Evolutionary conservation across 805 yeast species (phyloP).

Genomic region (Zygotorulaspora sp.): DNA sequence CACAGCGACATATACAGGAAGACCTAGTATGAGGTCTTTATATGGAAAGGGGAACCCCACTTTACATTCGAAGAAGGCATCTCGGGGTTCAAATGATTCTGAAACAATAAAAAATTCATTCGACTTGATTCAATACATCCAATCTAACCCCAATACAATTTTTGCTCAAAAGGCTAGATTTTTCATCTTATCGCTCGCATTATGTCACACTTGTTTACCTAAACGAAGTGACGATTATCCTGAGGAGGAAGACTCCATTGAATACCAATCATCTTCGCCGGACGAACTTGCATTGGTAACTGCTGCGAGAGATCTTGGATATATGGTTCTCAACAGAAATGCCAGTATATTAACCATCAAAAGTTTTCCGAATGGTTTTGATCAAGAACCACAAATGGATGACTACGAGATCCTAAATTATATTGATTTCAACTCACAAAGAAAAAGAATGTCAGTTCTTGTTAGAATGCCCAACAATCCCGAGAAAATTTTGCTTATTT

Average conservation of each 20-base stretch:
- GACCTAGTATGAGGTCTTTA: slow-evolving; percentile 55
- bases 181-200: slow-evolving; percentile 73
- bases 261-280: slow-evolving; percentile 92
- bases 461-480: slow-evolving; percentile 62
- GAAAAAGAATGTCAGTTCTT: slow-evolving; percentile 93
- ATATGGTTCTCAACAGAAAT: slow-evolving; percentile 67
- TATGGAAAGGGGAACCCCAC: slow-evolving; percentile 10
- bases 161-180: slow-evolving; percentile 73
- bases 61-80: neutral
- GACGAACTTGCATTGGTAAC: slow-evolving; percentile 91
- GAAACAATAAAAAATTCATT: slow-evolving; percentile 50
- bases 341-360: slow-evolving; percentile 59
- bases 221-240: slow-evolving; percentile 36
- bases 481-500: slow-evolving; percentile 64
- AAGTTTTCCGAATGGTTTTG: slow-evolving; percentile 80
- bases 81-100: slow-evolving; percentile 4
- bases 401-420: slow-evolving; percentile 70
- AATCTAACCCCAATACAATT: slow-evolving; percentile 60
- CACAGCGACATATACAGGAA: slow-evolving; percentile 42
- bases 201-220: slow-evolving; percentile 90
- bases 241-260: slow-evolving; percentile 45
- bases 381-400: slow-evolving; percentile 57
- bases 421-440: slow-evolving; percentile 78
- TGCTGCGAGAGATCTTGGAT: slow-evolving; percentile 95
- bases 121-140: slow-evolving; percentile 65